Evolutionary conservation across 1,284 basidiomycete species (phyloP), one percentile per base, ranked within the genome.

Genomic region (Tetrapyrgos nigripes): DNA sequence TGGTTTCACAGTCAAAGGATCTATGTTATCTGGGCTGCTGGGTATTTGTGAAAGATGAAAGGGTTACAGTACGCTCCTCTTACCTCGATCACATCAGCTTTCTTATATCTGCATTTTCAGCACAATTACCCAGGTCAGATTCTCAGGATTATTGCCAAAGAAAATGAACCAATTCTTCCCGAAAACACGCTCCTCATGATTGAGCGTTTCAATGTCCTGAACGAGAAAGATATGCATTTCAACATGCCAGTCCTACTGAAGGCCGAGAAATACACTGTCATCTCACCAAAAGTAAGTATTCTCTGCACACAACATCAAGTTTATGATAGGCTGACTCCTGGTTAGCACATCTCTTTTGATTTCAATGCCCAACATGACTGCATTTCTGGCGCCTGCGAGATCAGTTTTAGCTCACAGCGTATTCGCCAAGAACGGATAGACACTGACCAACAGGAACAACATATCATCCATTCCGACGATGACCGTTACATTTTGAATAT

Each of bases 401-500:
- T 53, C 4, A 10, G 24, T n/a, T n/a, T n/a, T 5, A 27, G 13
- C 26, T 40, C 51, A n/a, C 19, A 19, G 3, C 24, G 3, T 24
- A 33, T 43, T 1, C 8, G 26, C 3, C 54, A 56, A 10, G 54
- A 56, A 43, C 46, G 50, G 35, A 27, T 33, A 2, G 19, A 17
- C 5, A 51, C 59, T n/a, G n/a, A 31, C 27, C 24, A 24, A 27
- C n/a, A 13, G 6, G 10, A 49, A 29, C 17, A n/a, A n/a, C n/a
- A 27, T 1, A 55, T 68, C 27, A 23, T 29, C 6, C 66, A 69
- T 50, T 1, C 23, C 0, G 31, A 53, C 13, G n/a, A 43, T 2
- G 26, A 53, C 9, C 50, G 37, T 4, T 68, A 53, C 50, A n/a
- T 67, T 13, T n/a, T 69, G 24, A 69, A 69, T 50, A 63, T 62